A percentile compares a stretch with the other conserved stretches of the same genome.
phyloP scores from a whole-genome alignment of 257 asterid genomes.

The Lithospermum erythrorhizon region DNA sequence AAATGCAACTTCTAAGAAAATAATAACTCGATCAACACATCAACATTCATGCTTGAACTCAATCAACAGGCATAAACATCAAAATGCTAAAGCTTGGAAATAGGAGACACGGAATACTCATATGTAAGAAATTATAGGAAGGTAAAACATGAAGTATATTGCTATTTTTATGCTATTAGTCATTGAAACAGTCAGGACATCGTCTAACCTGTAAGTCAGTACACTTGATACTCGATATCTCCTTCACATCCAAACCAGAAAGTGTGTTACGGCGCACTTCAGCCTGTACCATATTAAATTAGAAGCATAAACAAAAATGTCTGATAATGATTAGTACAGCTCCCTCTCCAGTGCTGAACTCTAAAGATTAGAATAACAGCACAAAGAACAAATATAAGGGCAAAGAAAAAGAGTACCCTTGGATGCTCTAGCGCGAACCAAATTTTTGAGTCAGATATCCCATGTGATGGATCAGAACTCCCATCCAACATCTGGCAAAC shows the following conservation, averaged over 20 bases:
- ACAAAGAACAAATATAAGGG: slow-evolving; percentile 6
- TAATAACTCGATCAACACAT: background rate
- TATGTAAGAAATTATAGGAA: background rate
- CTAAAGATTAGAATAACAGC: background rate
- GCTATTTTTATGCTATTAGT: background rate
- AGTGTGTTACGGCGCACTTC: slow-evolving; percentile 63
- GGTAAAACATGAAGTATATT: too few relatives aligned
- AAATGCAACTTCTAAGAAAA: background rate
- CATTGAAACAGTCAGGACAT: slow-evolving; percentile 5
- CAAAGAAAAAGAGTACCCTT: slow-evolving; percentile 37
- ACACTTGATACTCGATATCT: slow-evolving; percentile 42
- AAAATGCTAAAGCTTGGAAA: background rate
- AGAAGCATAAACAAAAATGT: slow-evolving; percentile 1
- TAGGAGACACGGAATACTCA: background rate
- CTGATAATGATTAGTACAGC: background rate
- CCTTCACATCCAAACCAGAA: slow-evolving; percentile 40
- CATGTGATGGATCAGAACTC: slow-evolving; percentile 35
- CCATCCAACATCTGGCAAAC: slow-evolving; percentile 56
- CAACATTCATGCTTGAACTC: background rate
- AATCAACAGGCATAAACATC: background rate
- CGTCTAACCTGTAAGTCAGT: slow-evolving; percentile 49
- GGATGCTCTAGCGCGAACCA: slow-evolving; percentile 76
- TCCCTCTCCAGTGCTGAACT: background rate
- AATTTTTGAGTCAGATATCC: slow-evolving; percentile 42
- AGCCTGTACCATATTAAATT: slow-evolving; percentile 32